Base-by-base conservation (phyloP, 177 flowering plant species). In the Vitis hybrid region DNA sequence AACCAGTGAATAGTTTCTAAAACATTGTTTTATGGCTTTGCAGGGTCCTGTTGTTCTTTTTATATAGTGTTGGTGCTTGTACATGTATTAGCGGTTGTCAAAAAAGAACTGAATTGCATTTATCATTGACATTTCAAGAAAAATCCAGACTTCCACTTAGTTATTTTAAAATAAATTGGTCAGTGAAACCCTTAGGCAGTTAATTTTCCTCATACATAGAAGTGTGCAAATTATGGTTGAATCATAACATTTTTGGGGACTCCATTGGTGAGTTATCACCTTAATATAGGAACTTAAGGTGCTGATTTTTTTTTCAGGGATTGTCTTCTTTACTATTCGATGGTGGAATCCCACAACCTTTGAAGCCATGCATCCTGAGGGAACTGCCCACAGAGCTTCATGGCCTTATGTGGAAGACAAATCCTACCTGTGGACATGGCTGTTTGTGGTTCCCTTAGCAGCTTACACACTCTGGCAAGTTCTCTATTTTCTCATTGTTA, bases 331-430 rank as follows among this genome's bases (percentile, higher is more conserved):
- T 80, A 91, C 94, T 5, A 93, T 95, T 51, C 83, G 99, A 45
- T 95, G 99, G 99, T 90, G 98, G 98, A 86, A 95, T 77, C 97
- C 97, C 5, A 82, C 77, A 54, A 85, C 87, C 51, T 88, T 91
- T 81, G 97, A 77, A 77, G 98, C 92, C 30, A 90, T 90, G 98
- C 94, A 88, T 71, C 90, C 91, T 3, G 89, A 78, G 59, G 96
- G 91, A 60, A 83, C 85, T 67, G 81, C 87, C 40, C 77, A 59
- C 52, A 83, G 94, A 78, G 84, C 80, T 61, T 89, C 94, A 67
- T 95, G 98, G 97, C 99, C 99, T 45, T 90, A 90, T 72, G 89
- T 85, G 5, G 98, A 90, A 81, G 85, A 80, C 73, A 83, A 85
- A 72, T 79, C 85, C 21, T 86, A 83, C 74, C 79, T 95, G 19